Percentiles rank a stretch among this genome's conserved stretches.
Evolutionary conservation across 208 protist species (phyloP).

Genomic region (Trypanosoma theileri): DNA sequence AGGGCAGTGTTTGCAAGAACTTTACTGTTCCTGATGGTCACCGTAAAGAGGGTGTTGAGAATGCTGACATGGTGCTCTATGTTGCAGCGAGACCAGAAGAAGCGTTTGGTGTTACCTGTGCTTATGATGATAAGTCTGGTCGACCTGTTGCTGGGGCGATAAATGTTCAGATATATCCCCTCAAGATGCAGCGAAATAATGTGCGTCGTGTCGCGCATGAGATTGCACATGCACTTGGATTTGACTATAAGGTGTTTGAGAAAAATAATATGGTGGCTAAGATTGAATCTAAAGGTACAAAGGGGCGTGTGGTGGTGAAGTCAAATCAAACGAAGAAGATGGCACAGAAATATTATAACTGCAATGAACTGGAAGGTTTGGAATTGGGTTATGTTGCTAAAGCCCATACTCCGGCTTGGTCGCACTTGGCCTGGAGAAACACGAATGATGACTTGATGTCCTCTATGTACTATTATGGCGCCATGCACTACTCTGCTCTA

Average conservation of each 20-base stretch:
- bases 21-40: conserved; percentile 15
- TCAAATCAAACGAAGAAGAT: conserved; percentile 6
- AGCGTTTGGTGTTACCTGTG: conserved; percentile 36
- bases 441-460: conserved; percentile 31
- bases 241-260: background rate
- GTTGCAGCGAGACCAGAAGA: conserved; percentile 16
- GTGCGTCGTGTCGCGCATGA: conserved; percentile 50
- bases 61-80: conserved; percentile 25
- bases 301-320: conserved; percentile 5
- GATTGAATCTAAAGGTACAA: background rate
- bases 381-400: conserved; percentile 28
- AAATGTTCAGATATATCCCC: conserved; percentile 44
- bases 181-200: conserved; percentile 9
- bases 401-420: too few relatives aligned
- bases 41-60: conserved; percentile 2
- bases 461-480: background rate
- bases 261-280: conserved; percentile 1
- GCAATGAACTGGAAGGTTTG: conserved; percentile 16
- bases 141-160: conserved; percentile 39
- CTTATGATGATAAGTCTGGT: conserved; percentile 1
- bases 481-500: conserved; percentile 23
- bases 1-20: background rate
- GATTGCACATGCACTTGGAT: conserved; percentile 74
- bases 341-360: conserved; percentile 20
- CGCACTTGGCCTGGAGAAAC: conserved; percentile 31